Evolutionary conservation across 495 filamentous ascomycete species (phyloP), one percentile per base, ranked within the genome.

Genomic region (Penicillium angulare): DNA sequence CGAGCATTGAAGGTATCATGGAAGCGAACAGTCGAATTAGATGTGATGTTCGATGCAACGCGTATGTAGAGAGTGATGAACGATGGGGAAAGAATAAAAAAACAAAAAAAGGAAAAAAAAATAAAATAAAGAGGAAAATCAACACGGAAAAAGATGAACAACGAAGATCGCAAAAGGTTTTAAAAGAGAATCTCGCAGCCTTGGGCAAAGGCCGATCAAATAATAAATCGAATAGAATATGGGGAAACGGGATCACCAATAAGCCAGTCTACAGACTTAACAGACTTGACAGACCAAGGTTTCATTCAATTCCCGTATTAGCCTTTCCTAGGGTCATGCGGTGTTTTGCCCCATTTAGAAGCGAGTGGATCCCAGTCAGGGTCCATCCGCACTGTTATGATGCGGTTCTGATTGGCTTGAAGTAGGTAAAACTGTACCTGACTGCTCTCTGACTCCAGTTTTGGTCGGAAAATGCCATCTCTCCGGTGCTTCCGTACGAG

Each of bases 141-240:
- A 13, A 13, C 16, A 38, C 7, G 16, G 34, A 20, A n/a, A n/a
- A n/a, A n/a, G n/a, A n/a, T n/a, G n/a, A n/a, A n/a, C 17, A 31
- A 9, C 15, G 13, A 44, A 41, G 38, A 16, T 29, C 22, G 31
- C 27, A 46, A 33, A 46, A 23, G 29, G 34, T n/a, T 44, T 43
- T 13, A 34, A 46, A 41, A 1, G 7, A n/a, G 16, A 41, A 6
- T 23, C 31, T 23, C 7, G 31, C 8, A 33, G 29, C 17, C 17
- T 23, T 13, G 10, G 16, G 20, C 18, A 26, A 21, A 41, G 12
- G n/a, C 18, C 38, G 1, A 39, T n/a, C n/a, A 22, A 43, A 23
- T 29, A 55, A 52, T 59, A 59, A 59, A 55, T 59, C 51, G 51
- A 59, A 53, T 59, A 54, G 51, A 59, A 53, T 16, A 55, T 51